Evolutionary conservation across 2,329 filamentous ascomycete genomes (phyloP).

Genomic region (Phialophora verrucosa): DNA sequence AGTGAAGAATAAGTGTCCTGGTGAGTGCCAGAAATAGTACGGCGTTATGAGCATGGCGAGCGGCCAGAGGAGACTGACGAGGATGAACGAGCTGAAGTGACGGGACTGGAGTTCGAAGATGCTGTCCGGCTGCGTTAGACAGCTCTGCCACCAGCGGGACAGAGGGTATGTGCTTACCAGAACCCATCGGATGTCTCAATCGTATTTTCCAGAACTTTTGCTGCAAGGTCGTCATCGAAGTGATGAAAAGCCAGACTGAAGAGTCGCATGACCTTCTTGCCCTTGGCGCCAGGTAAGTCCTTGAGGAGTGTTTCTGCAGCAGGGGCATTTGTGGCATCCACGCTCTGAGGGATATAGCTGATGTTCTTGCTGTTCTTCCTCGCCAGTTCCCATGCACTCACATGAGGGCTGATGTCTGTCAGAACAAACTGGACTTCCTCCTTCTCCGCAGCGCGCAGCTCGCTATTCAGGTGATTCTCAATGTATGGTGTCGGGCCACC

Average conservation of each 20-base stretch:
- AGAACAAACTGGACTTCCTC: constrained; percentile 63
- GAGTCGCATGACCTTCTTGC: constrained; percentile 67
- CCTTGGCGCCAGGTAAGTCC: constrained; percentile 42
- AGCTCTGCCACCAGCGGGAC: not conserved
- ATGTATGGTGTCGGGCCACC: constrained; percentile 73
- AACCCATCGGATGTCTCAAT: constrained; percentile 57
- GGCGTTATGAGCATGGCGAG: constrained; percentile 43
- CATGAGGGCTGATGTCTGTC: constrained; percentile 70
- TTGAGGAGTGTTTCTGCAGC: constrained; percentile 47
- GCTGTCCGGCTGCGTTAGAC: constrained; percentile 29
- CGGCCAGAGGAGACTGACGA: constrained; percentile 56
- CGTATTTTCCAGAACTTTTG: constrained; percentile 67
- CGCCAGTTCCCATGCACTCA: constrained; percentile 63
- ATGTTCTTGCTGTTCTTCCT: constrained; percentile 61
- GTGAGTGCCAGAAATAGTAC: constrained; percentile 54
- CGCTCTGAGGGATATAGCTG: constrained; percentile 63
- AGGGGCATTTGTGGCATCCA: constrained; percentile 70
- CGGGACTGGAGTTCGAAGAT: constrained; percentile 79
- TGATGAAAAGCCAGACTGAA: constrained; percentile 80
- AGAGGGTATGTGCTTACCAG: constrained; percentile 38
- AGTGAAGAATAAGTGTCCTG: constrained; percentile 66
- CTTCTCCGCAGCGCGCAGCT: constrained; percentile 37
- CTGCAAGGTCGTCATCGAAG: constrained; percentile 69
- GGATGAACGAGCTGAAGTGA: constrained; percentile 59
- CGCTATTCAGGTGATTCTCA: constrained; percentile 63